Evolutionary conservation across 805 yeast genomes (phyloP).

Genomic region (Nakazawaea sp.): DNA sequence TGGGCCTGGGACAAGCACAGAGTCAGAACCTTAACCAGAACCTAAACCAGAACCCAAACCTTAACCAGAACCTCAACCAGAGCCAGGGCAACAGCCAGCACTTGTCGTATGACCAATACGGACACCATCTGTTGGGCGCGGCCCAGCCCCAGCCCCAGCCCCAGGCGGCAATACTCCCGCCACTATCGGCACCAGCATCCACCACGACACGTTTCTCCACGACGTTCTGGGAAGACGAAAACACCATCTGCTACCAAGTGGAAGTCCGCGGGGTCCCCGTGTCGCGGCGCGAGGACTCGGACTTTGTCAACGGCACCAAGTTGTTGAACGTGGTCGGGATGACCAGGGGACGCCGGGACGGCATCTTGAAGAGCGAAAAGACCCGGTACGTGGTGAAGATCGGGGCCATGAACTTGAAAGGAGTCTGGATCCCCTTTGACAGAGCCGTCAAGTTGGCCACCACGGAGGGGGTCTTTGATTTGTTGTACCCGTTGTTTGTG

Average conservation of each 20-base stretch:
- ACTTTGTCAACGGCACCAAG: constrained; percentile 83
- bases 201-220: constrained; percentile 1
- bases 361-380: constrained; percentile 71
- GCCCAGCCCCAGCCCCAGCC: constrained; percentile 2
- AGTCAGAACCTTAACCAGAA: too few species aligned
- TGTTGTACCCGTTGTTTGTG: constrained; percentile 63
- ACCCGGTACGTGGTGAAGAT: constrained; percentile 76
- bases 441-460: constrained; percentile 78
- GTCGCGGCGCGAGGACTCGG: constrained; percentile 77
- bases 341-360: constrained; percentile 85
- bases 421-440: constrained; percentile 87
- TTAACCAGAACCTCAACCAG: too few species aligned
- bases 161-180: too few species aligned
- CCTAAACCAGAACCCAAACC: too few species aligned
- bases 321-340: constrained; percentile 76
- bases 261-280: constrained; percentile 78
- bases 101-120: too few species aligned
- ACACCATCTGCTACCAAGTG: constrained; percentile 78
- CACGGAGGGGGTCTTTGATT: constrained; percentile 65
- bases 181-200: neutral
- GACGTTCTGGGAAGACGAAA: constrained; percentile 73
- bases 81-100: too few species aligned
- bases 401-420: constrained; percentile 83
- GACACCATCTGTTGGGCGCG: too few species aligned
- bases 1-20: too few species aligned